A percentile compares a stretch with the other conserved stretches of the same genome.
Conservation (phyloP, 495 filamentous ascomycete species). For the Tuber microsphaerosporum region DNA sequence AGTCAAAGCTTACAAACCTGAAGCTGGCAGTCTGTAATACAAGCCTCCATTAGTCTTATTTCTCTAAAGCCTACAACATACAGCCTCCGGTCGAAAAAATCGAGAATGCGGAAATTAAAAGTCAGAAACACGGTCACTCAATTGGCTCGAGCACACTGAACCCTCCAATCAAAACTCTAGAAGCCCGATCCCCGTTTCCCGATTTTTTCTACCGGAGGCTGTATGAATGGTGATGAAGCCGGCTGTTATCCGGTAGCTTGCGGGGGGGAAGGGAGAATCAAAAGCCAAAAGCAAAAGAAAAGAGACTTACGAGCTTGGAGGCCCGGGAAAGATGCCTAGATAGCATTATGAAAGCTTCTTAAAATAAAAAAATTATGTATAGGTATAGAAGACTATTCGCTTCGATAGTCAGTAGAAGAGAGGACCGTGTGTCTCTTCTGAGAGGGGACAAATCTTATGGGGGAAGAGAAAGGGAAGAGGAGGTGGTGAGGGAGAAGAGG, state of each 20-base stretch:
- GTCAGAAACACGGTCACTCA: too few species aligned
- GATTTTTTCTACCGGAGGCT: too few species aligned
- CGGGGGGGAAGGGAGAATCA: not conserved
- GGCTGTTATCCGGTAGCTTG: not conserved
- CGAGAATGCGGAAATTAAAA: too few species aligned
- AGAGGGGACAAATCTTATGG: slow-evolving; percentile 19
- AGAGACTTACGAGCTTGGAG: slow-evolving; percentile 47
- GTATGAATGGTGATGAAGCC: not conserved
- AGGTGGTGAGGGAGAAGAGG: slow-evolving; percentile 24
- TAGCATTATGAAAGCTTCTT: slow-evolving; percentile 38
- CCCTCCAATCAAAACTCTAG: too few species aligned
- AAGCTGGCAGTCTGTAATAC: slow-evolving; percentile 22
- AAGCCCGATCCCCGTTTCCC: too few species aligned
- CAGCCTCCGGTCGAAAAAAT: too few species aligned
- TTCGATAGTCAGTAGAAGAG: slow-evolving; percentile 24
- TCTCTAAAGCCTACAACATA: not conserved
- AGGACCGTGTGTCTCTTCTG: slow-evolving; percentile 21
- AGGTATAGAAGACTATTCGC: slow-evolving; percentile 19
- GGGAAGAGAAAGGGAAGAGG: slow-evolving; percentile 44
- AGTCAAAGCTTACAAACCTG: slow-evolving; percentile 33
- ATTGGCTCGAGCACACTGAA: too few species aligned
- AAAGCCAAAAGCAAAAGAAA: slow-evolving; percentile 28
- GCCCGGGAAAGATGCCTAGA: slow-evolving; percentile 48
- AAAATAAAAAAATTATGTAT: slow-evolving; percentile 6
- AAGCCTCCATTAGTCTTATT: slow-evolving; percentile 13